Evolutionary conservation across 768 basidiomycete species (phyloP).

Genomic region (Gelatoporia subvermispora): DNA sequence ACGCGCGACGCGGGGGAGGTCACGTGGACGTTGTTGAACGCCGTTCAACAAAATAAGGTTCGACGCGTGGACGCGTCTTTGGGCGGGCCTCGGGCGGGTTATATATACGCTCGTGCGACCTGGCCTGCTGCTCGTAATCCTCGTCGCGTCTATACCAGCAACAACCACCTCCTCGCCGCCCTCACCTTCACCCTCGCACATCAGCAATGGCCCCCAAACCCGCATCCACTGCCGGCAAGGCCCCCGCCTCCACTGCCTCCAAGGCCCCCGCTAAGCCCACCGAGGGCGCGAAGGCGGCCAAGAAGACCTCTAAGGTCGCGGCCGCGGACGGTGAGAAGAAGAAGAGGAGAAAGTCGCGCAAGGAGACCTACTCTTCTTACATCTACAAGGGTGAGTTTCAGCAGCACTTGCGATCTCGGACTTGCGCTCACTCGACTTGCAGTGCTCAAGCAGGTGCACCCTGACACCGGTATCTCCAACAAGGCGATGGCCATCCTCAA

Average conservation of each 20-base stretch:
- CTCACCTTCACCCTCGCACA: background rate
- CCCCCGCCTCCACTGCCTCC: conserved; percentile 59
- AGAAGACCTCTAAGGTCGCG: conserved; percentile 49
- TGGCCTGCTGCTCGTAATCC: conserved; percentile 8
- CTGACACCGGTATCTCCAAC: conserved; percentile 98
- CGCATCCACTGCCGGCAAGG: conserved; percentile 82
- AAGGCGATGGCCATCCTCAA: conserved; percentile 92
- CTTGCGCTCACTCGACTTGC: background rate
- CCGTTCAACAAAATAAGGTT: conserved; percentile 24
- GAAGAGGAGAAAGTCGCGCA: conserved; percentile 84
- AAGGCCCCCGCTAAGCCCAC: conserved; percentile 59
- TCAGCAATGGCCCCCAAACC: conserved; percentile 62
- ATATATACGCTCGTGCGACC: conserved; percentile 17
- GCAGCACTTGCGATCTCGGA: background rate
- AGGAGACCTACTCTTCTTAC: conserved; percentile 93
- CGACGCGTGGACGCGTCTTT: conserved; percentile 22
- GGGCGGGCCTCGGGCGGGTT: conserved; percentile 15
- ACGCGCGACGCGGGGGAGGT: background rate
- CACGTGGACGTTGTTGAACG: conserved; percentile 22
- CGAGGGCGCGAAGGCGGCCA: conserved; percentile 47
- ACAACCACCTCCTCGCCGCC: conserved; percentile 5
- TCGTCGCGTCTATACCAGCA: background rate
- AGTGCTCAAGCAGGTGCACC: conserved; percentile 97
- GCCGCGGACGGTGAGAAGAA: conserved; percentile 65
- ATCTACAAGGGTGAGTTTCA: conserved; percentile 77